Percentiles rank a stretch among this genome's conserved stretches.
phyloP scores from a whole-genome alignment of 306 rosid species.

The Herpetospermum pedunculosum region DNA sequence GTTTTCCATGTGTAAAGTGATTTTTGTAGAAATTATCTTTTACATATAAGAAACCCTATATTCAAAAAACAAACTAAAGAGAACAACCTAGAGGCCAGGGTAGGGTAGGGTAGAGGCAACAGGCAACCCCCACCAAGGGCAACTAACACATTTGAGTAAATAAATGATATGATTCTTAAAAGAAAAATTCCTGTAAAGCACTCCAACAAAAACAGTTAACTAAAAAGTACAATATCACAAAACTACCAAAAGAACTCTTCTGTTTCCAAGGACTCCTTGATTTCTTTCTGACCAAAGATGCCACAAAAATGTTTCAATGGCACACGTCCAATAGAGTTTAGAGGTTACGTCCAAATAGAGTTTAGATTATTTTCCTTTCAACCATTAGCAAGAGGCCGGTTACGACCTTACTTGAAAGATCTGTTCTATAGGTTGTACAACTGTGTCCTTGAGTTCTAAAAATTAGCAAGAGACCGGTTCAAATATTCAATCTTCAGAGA shows the following conservation, averaged over 20 bases:
- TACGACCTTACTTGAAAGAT: too few relatives aligned
- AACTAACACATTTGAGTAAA: neutral
- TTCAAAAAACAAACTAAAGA: neutral
- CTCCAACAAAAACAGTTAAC: neutral
- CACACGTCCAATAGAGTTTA: neutral
- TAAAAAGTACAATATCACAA: neutral
- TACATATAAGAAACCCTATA: neutral
- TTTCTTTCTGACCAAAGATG: neutral
- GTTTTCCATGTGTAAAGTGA: neutral
- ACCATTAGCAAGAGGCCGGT: neutral
- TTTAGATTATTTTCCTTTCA: neutral
- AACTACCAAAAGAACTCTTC: neutral
- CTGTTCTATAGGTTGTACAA: too few relatives aligned
- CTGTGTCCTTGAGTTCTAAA: too few relatives aligned
- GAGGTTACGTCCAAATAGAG: neutral
- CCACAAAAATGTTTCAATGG: neutral
- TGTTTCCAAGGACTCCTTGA: neutral
- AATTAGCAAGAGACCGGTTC: too few relatives aligned
- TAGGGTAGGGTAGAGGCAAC: neutral
- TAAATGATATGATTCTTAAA: neutral
- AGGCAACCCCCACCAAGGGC: neutral
- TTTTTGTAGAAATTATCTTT: neutral
- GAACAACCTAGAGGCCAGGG: neutral
- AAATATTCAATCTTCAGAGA: neutral
- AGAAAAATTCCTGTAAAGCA: neutral